A percentile compares a stretch with the other conserved stretches of the same genome.
Conservation (phyloP, 805 yeast species). For the Hanseniaspora taiwanica region DNA sequence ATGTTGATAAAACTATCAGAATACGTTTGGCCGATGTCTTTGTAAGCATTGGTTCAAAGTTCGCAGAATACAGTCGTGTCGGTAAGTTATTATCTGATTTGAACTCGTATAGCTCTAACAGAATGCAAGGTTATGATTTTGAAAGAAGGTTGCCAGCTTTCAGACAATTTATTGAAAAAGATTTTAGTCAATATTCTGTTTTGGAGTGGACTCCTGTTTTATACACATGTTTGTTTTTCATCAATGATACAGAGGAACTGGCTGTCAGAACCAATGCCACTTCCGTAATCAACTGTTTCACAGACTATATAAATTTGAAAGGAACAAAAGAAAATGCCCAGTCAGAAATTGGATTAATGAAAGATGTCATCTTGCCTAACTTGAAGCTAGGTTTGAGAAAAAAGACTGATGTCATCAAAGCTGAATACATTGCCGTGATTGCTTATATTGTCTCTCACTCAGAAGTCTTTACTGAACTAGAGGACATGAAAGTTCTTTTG, state of each 20-base stretch:
- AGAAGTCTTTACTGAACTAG: constrained; percentile 34
- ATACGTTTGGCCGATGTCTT: constrained; percentile 47
- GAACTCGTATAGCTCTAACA: constrained; percentile 50
- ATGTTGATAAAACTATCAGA: constrained; percentile 51
- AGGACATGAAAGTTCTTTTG: constrained; percentile 53
- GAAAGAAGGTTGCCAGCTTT: constrained; percentile 61
- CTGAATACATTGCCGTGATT: constrained; percentile 57
- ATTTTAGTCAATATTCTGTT: constrained; percentile 31
- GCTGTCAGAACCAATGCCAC: constrained; percentile 71
- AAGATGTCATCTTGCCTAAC: constrained; percentile 46
- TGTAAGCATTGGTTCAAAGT: constrained; percentile 40
- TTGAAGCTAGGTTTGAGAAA: constrained; percentile 55
- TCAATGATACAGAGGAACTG: constrained; percentile 67
- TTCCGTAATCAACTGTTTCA: constrained; percentile 44
- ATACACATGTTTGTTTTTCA: constrained; percentile 51
- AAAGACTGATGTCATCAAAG: constrained; percentile 45
- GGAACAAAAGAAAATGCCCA: constrained; percentile 17
- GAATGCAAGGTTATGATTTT: constrained; percentile 68
- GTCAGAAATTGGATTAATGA: constrained; percentile 27
- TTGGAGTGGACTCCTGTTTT: constrained; percentile 73
- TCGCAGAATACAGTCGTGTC: constrained; percentile 30
- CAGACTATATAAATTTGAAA: constrained; percentile 38
- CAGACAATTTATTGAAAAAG: constrained; percentile 37
- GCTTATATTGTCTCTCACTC: constrained; percentile 45
- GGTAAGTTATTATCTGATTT: constrained; percentile 46